These are phyloP conservation scores for Didymella glomerata DNA, from an alignment of 2,329 filamentous ascomycete genomes.

Conservation along the genomic window DNA sequence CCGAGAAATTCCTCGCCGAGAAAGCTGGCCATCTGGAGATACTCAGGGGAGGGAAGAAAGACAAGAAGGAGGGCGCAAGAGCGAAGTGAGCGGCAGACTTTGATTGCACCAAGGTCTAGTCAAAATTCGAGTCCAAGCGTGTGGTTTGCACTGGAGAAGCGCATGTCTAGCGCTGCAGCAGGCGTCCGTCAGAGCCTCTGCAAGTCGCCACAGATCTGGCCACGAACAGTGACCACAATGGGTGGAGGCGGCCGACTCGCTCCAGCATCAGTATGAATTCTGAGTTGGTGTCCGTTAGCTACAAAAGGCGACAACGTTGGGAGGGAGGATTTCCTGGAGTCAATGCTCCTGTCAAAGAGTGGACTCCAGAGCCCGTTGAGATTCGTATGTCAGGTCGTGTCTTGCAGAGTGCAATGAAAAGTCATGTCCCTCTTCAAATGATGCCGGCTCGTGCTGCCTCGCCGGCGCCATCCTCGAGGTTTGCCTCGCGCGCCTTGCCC, in stretches of 20 bases:
- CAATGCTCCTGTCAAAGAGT: neutral
- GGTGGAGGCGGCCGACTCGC: neutral
- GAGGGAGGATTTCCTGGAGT: neutral
- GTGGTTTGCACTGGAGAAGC: neutral
- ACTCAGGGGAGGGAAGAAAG: constrained; percentile 71
- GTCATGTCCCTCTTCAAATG: constrained; percentile 32
- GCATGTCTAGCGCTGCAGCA: constrained; percentile 10
- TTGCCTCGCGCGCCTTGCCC: constrained; percentile 64
- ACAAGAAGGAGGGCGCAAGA: constrained; percentile 40
- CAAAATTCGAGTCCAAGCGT: neutral
- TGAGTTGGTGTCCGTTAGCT: neutral
- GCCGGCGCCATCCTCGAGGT: constrained; percentile 66
- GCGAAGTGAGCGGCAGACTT: constrained; percentile 6
- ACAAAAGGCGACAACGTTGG: neutral
- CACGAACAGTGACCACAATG: neutral
- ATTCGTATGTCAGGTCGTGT: constrained; percentile 10
- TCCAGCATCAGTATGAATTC: neutral
- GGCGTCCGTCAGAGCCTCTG: constrained; percentile 1
- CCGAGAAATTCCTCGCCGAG: constrained; percentile 71
- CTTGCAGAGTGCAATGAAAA: constrained; percentile 11
- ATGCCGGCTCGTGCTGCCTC: constrained; percentile 66
- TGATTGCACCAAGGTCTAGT: neutral
- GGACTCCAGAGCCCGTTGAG: constrained; percentile 2
- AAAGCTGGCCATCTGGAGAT: constrained; percentile 76
- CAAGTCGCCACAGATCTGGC: constrained; percentile 14